phyloP scores from a whole-genome alignment of 148 eudicot species.

The Linanthus parryae region DNA sequence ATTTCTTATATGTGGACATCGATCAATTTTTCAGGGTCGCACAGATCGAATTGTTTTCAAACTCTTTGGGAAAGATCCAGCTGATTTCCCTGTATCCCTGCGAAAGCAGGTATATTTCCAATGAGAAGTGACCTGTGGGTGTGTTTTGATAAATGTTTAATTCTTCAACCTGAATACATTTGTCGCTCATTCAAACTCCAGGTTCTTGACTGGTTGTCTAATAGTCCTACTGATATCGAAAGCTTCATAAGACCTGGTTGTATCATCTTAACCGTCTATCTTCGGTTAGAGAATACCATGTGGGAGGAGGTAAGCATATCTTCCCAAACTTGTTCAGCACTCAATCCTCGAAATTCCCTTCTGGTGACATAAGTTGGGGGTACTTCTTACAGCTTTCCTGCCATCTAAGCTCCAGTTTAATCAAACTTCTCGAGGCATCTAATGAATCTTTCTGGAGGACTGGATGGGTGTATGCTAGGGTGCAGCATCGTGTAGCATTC shows the following conservation, averaged over 20 bases:
- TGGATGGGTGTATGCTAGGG: conserved; percentile 88
- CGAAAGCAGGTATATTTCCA: conserved; percentile 59
- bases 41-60: conserved; percentile 91
- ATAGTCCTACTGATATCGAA: conserved; percentile 86
- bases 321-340: too few species aligned
- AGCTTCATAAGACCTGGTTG: conserved; percentile 98
- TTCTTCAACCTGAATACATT: not conserved
- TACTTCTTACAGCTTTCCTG: conserved; percentile 58
- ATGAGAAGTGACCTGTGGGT: too few species aligned
- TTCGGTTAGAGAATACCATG: conserved; percentile 49
- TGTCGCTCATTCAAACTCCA: conserved; percentile 25
- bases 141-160: not conserved
- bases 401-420: conserved; percentile 56
- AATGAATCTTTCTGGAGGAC: conserved; percentile 81
- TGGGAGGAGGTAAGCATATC: conserved; percentile 93
- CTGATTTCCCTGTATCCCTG: conserved; percentile 61
- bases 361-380: too few species aligned
- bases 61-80: conserved; percentile 91
- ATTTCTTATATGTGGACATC: not conserved
- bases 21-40: conserved; percentile 46
- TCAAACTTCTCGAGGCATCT: conserved; percentile 60
- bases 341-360: too few species aligned
- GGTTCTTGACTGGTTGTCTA: conserved; percentile 89
- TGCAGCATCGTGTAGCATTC: conserved; percentile 63
- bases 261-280: conserved; percentile 71